A percentile compares a stretch with the other conserved stretches of the same genome.
phyloP scores from a whole-genome alignment of 106 monocot genomes.

The Phalaenopsis equestris region DNA sequence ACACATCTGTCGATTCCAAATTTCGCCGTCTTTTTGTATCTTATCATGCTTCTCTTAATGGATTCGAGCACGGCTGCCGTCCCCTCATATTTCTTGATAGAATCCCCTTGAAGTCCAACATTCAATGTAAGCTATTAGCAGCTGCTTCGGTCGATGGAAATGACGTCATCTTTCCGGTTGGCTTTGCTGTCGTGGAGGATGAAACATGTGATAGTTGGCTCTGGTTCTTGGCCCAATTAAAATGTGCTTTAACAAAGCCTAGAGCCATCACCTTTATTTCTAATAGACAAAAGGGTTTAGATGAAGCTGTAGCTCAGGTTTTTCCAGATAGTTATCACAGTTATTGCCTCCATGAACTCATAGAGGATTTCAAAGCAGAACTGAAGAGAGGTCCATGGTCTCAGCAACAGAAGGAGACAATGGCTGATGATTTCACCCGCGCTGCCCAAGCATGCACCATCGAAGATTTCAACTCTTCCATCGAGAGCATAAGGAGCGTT shows the following conservation, averaged over 20 bases:
- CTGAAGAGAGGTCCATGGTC: constrained; percentile 61
- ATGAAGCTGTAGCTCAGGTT: constrained; percentile 60
- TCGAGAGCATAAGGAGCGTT: constrained; percentile 50
- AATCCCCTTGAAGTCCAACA: constrained; percentile 71
- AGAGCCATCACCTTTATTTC: constrained; percentile 70
- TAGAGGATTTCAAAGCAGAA: constrained; percentile 72
- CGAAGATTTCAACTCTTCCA: constrained; percentile 65
- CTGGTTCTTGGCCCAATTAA: constrained; percentile 79
- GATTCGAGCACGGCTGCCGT: constrained; percentile 81
- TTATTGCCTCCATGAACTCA: constrained; percentile 58
- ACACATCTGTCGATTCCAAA: constrained; percentile 47
- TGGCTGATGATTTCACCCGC: constrained; percentile 66
- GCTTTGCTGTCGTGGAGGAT: constrained; percentile 76
- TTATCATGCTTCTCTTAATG: constrained; percentile 77
- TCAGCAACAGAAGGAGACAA: constrained; percentile 49
- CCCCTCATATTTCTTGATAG: constrained; percentile 74
- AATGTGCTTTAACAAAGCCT: constrained; percentile 41
- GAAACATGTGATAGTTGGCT: constrained; percentile 67
- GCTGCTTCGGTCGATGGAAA: constrained; percentile 77
- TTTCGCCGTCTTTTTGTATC: constrained; percentile 81
- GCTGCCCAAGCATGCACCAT: constrained; percentile 62
- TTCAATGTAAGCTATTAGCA: constrained; percentile 52
- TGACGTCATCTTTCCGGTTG: constrained; percentile 64
- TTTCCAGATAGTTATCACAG: constrained; percentile 64
- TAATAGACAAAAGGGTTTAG: constrained; percentile 59